A percentile compares a stretch with the other conserved stretches of the same genome.
Evolutionary conservation across 352 stramenopile species (phyloP).

Genomic region (Globisporangium perplexum): DNA sequence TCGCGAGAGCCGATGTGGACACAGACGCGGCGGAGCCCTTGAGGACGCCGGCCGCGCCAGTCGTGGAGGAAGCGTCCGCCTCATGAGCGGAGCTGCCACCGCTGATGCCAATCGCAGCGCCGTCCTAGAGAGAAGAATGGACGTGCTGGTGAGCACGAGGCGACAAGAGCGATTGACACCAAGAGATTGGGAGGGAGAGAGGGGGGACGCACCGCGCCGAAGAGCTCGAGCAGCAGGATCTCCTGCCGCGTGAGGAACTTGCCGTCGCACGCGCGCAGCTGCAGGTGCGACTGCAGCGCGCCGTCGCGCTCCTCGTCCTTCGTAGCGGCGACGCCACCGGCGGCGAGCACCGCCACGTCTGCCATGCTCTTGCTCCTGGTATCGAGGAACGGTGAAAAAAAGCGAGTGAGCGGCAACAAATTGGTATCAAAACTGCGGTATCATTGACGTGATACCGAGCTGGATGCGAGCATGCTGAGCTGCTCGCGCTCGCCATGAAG

Average conservation of each 20-base stretch:
- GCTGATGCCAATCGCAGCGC: background rate
- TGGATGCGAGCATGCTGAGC: too few species aligned
- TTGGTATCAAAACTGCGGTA: too few species aligned
- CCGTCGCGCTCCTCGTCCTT: conserved; percentile 40
- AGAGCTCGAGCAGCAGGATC: conserved; percentile 67
- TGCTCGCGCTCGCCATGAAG: too few species aligned
- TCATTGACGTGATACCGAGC: too few species aligned
- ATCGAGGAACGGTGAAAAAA: too few species aligned
- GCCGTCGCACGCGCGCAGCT: conserved; percentile 58
- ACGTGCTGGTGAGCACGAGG: background rate
- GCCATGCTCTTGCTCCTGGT: too few species aligned
- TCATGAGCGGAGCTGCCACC: background rate
- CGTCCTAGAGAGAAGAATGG: conserved; percentile 3
- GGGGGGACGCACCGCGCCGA: conserved; percentile 16
- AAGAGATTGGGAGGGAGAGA: too few species aligned
- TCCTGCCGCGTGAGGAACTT: conserved; percentile 80
- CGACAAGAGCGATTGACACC: too few species aligned
- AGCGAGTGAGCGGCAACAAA: too few species aligned
- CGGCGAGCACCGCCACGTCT: background rate
- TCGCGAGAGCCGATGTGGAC: background rate
- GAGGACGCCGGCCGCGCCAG: background rate
- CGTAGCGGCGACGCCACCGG: conserved; percentile 11
- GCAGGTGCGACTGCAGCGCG: conserved; percentile 60
- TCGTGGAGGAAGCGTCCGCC: background rate
- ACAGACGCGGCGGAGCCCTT: background rate